A percentile compares a stretch with the other conserved stretches of the same genome.
phyloP scores from a whole-genome alignment of 176 grass and related monocot genomes.

The Triticum monococcum region DNA sequence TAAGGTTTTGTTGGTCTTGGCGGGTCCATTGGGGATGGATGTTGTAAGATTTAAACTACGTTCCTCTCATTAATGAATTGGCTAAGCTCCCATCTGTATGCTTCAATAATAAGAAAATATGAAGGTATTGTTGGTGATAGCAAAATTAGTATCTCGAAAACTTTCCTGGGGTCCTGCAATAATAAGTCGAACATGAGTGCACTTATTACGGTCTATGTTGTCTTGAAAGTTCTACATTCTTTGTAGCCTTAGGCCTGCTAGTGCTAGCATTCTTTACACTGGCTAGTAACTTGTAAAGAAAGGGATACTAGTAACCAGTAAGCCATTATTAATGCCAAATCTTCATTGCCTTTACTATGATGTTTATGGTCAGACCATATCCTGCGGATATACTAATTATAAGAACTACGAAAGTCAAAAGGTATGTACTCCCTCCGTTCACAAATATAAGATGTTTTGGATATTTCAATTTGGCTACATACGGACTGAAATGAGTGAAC shows the following conservation, averaged over 20 bases:
- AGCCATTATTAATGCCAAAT: background rate
- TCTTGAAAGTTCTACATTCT: slow-evolving; percentile 5
- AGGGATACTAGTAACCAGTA: background rate
- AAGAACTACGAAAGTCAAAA: background rate
- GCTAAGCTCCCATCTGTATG: background rate
- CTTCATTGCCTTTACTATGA: background rate
- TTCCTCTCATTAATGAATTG: background rate
- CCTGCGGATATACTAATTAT: background rate
- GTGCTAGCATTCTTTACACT: background rate
- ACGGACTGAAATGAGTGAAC: too few relatives aligned
- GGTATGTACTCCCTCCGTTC: background rate
- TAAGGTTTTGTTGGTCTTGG: background rate
- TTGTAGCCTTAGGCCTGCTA: background rate
- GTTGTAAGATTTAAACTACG: background rate
- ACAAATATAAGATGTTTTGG: too few relatives aligned
- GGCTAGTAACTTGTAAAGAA: background rate
- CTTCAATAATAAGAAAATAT: background rate
- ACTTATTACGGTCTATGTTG: background rate
- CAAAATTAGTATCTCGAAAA: background rate
- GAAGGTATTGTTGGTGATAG: background rate
- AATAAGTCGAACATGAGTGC: background rate
- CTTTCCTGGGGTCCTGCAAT: background rate
- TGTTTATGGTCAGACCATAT: slow-evolving; percentile 14
- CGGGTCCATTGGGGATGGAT: background rate
- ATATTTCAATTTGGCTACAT: too few relatives aligned